These are phyloP conservation scores for Fraxinus anomala DNA, from an alignment of 257 asterid species.

Conservation along the genomic window DNA sequence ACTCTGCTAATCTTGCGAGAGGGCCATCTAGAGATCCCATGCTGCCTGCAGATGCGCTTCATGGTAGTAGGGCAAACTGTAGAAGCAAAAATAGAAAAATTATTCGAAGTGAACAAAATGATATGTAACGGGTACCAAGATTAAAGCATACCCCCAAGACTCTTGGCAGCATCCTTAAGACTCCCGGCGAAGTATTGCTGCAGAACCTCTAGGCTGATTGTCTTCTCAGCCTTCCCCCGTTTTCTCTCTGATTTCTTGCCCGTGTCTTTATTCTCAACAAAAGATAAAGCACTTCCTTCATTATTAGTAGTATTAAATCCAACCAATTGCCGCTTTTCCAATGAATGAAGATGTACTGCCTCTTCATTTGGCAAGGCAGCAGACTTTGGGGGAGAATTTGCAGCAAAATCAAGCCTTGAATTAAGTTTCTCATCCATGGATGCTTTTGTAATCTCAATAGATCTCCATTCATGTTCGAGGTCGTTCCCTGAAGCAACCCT, in stretches of 20 bases:
- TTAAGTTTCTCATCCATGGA: constrained; percentile 49
- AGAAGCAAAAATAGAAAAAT: constrained; percentile 15
- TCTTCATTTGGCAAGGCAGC: constrained; percentile 39
- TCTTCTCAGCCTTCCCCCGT: constrained; percentile 89
- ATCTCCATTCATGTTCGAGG: constrained; percentile 68
- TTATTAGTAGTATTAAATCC: constrained; percentile 36
- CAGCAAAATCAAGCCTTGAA: constrained; percentile 38
- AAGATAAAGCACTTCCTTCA: constrained; percentile 36
- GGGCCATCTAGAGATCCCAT: constrained; percentile 95
- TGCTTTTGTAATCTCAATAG: constrained; percentile 62
- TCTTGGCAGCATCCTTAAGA: constrained; percentile 90
- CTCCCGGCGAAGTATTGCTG: constrained; percentile 91
- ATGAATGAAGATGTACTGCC: constrained; percentile 36
- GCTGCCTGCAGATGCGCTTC: constrained; percentile 95
- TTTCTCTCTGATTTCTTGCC: constrained; percentile 75
- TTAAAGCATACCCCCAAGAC: constrained; percentile 77
- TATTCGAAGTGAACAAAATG: neutral
- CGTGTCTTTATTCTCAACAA: constrained; percentile 41
- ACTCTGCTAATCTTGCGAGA: constrained; percentile 97
- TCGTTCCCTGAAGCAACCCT: constrained; percentile 85
- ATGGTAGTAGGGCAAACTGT: constrained; percentile 94
- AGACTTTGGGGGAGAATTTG: constrained; percentile 46
- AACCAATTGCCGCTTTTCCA: constrained; percentile 37
- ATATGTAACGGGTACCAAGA: constrained; percentile 6
- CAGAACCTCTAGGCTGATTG: constrained; percentile 83